A percentile compares a stretch with the other conserved stretches of the same genome.
These are phyloP conservation scores for Orobanche coerulescens DNA, from an alignment of 257 asterid genomes.

Conservation along the genomic window DNA sequence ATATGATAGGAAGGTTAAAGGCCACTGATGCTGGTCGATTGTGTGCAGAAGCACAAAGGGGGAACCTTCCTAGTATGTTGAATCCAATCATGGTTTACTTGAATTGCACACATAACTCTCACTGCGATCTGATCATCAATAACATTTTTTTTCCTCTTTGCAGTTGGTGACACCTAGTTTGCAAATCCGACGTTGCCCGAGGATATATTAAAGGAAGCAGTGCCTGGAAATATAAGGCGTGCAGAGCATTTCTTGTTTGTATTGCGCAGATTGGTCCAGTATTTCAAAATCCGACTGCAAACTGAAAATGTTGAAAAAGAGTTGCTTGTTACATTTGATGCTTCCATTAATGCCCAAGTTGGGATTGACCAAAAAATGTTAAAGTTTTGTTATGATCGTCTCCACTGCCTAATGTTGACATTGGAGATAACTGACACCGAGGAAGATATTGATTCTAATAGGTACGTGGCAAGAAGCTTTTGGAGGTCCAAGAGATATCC, in stretches of 20 bases:
- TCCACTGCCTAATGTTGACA: slow-evolving; percentile 86
- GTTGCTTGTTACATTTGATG: slow-evolving; percentile 88
- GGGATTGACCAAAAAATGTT: slow-evolving; percentile 94
- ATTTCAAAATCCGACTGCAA: slow-evolving; percentile 60
- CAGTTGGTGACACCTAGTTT: slow-evolving; percentile 70
- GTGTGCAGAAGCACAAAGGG: too few relatives aligned
- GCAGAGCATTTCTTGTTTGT: too few relatives aligned
- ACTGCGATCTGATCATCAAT: not conserved
- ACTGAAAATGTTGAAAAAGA: slow-evolving; percentile 91
- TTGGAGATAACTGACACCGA: slow-evolving; percentile 92
- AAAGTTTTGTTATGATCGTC: slow-evolving; percentile 80
- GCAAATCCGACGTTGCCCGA: slow-evolving; percentile 86
- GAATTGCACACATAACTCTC: slow-evolving; percentile 12
- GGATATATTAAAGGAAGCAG: too few relatives aligned
- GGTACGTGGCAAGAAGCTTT: too few relatives aligned
- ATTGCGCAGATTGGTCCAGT: slow-evolving; percentile 77
- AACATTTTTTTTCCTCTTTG: slow-evolving; percentile 18
- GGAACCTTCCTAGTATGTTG: too few relatives aligned
- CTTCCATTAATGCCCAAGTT: slow-evolving; percentile 70
- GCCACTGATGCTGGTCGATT: too few relatives aligned
- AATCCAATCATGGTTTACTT: too few relatives aligned
- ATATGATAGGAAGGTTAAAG: too few relatives aligned
- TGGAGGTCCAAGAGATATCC: too few relatives aligned
- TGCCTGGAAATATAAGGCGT: too few relatives aligned
- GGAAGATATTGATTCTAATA: too few relatives aligned